These are phyloP conservation scores for Schwanniomyces occidentalis DNA, from an alignment of 805 yeast species.

Conservation along the genomic window DNA sequence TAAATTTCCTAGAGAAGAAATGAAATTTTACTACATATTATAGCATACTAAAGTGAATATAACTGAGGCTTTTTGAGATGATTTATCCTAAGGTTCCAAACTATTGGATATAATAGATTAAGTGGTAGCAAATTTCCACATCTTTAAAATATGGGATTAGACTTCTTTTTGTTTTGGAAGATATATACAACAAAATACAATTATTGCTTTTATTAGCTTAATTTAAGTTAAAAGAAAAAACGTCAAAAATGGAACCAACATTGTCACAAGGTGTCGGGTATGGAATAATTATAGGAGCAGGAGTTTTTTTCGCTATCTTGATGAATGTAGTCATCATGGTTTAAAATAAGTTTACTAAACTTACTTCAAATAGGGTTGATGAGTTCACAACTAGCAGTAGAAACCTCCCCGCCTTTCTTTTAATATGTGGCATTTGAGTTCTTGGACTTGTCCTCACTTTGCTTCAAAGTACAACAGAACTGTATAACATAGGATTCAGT, in stretches of 20 bases:
- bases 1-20: too few species aligned
- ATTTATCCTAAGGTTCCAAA: too few species aligned
- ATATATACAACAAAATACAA: too few species aligned
- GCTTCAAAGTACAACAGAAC: conserved; percentile 21
- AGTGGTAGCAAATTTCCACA: too few species aligned
- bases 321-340: conserved; percentile 15
- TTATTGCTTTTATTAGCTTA: too few species aligned
- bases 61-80: too few species aligned
- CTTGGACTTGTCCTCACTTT: conserved; percentile 31
- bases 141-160: too few species aligned
- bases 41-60: too few species aligned
- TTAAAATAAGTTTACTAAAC: conserved; percentile 13
- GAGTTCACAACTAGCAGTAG: conserved; percentile 18
- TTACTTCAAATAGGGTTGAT: conserved; percentile 14
- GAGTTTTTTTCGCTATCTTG: conserved; percentile 17
- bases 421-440: conserved; percentile 19
- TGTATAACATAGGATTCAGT: conserved; percentile 20
- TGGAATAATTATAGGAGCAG: conserved; percentile 16
- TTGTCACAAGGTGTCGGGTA: conserved; percentile 18
- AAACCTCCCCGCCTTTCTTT: conserved; percentile 17
- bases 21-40: too few species aligned
- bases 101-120: too few species aligned
- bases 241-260: conserved; percentile 11
- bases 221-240: neutral
- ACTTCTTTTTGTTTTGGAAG: too few species aligned